Evolutionary conservation across 75 land plant genomes (phyloP).

Genomic region (Pinus tabuliformis): DNA sequence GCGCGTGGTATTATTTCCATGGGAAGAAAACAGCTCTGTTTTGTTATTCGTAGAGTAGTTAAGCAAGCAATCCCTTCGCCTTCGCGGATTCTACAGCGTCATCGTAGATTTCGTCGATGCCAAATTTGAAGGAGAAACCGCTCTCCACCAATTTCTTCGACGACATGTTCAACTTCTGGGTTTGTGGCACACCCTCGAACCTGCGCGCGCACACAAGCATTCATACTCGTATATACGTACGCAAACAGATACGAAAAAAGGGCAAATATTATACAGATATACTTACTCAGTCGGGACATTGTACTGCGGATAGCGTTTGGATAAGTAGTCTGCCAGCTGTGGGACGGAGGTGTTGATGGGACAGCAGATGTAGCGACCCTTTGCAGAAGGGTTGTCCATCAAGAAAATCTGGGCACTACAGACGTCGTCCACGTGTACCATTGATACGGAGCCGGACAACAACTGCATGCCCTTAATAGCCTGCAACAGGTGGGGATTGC

Average conservation of each 20-base stretch:
- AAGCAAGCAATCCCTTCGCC: neutral
- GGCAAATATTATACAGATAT: neutral
- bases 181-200: neutral
- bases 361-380: conserved; percentile 43
- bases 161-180: conserved; percentile 13
- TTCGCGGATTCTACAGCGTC: neutral
- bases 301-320: conserved; percentile 10
- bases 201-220: neutral
- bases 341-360: conserved; percentile 1
- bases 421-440: conserved; percentile 45
- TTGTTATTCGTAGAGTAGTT: no score
- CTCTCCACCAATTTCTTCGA: conserved; percentile 38
- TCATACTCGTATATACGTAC: neutral
- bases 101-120: conserved; percentile 30
- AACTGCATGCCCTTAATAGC: neutral
- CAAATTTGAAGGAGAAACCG: conserved; percentile 41
- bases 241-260: neutral
- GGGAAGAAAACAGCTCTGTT: no score
- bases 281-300: conserved; percentile 5
- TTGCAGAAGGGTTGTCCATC: conserved; percentile 28
- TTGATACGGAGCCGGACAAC: conserved; percentile 6
- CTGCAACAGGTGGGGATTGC: neutral
- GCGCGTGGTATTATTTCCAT: no score
- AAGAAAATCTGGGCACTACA: conserved; percentile 34
- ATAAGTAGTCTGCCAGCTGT: neutral